Evolutionary conservation across 2,329 filamentous ascomycete genomes (phyloP).

Genomic region (Ceratocystis cacaofunesta): DNA sequence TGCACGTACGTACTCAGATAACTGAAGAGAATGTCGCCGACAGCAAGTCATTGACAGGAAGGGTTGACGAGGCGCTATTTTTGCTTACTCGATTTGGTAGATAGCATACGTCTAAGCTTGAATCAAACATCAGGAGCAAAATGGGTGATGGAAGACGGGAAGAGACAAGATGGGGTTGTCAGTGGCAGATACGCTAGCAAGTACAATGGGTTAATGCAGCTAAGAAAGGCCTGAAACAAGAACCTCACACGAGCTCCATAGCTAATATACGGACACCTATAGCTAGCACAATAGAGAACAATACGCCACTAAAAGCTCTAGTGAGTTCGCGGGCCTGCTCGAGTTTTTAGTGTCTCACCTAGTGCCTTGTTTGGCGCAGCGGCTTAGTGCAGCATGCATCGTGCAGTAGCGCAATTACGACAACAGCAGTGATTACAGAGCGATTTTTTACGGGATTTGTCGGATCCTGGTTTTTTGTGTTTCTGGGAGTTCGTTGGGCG

Average conservation of each 20-base stretch:
- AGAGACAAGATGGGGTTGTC: neutral
- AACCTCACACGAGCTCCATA: neutral
- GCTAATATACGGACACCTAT: neutral
- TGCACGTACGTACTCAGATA: neutral
- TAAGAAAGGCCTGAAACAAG: constrained; percentile 1
- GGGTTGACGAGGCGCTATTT: neutral
- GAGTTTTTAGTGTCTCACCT: neutral
- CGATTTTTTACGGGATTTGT: neutral
- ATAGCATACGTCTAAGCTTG: neutral
- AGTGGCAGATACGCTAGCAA: neutral
- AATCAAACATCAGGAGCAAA: neutral
- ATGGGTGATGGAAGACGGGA: neutral
- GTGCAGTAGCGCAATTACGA: neutral
- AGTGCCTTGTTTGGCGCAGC: neutral
- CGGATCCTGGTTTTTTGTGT: neutral
- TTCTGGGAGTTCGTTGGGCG: neutral
- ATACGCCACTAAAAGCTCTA: neutral
- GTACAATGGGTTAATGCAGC: neutral
- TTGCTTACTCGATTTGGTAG: neutral
- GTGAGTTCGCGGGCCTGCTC: neutral
- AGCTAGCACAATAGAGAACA: neutral
- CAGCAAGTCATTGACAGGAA: neutral
- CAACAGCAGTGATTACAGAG: neutral
- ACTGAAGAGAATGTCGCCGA: neutral
- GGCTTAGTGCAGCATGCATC: neutral